Evolutionary conservation across 108 stramenopile species (phyloP).

Genomic region (Skeletonema tropicum): DNA sequence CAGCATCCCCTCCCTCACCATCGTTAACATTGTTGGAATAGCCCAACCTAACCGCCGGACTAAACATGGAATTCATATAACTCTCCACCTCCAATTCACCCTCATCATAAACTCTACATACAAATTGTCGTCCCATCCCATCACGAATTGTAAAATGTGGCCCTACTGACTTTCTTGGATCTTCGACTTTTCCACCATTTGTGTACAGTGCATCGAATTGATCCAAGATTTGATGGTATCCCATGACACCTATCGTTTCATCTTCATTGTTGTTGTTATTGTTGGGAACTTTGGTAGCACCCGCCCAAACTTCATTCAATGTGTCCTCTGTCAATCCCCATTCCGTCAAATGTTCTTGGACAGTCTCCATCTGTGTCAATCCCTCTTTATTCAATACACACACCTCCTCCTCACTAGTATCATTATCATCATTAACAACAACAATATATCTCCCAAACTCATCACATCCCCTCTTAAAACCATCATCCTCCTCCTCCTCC

Average conservation of each 20-base stretch:
- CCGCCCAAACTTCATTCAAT: not conserved
- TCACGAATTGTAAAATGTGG: conserved; percentile 66
- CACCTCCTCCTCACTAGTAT: not conserved
- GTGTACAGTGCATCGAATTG: not conserved
- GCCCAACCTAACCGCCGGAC: conserved; percentile 35
- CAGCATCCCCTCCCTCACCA: not conserved
- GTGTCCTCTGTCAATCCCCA: not conserved
- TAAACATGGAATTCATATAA: conserved; percentile 72
- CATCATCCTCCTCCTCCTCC: not conserved
- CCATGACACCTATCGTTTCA: not conserved
- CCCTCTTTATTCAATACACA: not conserved
- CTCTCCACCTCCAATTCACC: conserved; percentile 67
- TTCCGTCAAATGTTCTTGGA: not conserved
- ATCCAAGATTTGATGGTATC: not conserved
- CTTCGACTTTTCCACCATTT: not conserved
- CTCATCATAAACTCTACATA: conserved; percentile 75
- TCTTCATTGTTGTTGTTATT: not conserved
- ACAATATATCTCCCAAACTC: conserved; percentile 1
- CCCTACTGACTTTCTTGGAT: conserved; percentile 11
- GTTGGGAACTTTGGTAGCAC: not conserved
- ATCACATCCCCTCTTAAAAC: not conserved
- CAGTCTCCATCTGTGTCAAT: not conserved
- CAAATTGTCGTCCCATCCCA: conserved; percentile 57
- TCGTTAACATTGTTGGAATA: not conserved
- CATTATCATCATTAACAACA: conserved; percentile 1